A percentile compares a stretch with the other conserved stretches of the same genome.
Evolutionary conservation across 2,329 filamentous ascomycete genomes (phyloP).

Genomic region (Emydomyces testavorans): DNA sequence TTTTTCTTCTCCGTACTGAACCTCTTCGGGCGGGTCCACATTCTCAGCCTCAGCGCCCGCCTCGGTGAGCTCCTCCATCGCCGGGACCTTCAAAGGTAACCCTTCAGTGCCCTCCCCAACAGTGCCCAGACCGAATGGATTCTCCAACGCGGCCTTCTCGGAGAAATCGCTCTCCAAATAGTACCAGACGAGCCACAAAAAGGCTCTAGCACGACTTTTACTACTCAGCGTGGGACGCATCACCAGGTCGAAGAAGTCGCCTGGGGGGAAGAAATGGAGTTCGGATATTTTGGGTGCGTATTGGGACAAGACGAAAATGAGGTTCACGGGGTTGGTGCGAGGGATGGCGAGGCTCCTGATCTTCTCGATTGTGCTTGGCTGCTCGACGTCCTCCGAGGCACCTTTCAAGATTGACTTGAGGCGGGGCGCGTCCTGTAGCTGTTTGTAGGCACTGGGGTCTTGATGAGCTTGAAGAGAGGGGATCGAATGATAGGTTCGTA

Average conservation of each 20-base stretch:
- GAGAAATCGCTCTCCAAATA: slow-evolving; percentile 95
- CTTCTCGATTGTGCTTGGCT: slow-evolving; percentile 72
- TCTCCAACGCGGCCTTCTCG: slow-evolving; percentile 72
- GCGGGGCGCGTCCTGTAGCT: slow-evolving; percentile 88
- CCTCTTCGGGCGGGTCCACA: slow-evolving; percentile 39
- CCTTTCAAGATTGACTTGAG: slow-evolving; percentile 96
- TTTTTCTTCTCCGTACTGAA: slow-evolving; percentile 40
- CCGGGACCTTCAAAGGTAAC: slow-evolving; percentile 38
- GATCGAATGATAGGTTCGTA: slow-evolving; percentile 95
- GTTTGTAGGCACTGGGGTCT: slow-evolving; percentile 93
- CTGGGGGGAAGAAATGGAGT: slow-evolving; percentile 70
- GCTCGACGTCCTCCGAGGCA: slow-evolving; percentile 78
- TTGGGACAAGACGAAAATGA: slow-evolving; percentile 88
- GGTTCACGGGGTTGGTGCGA: slow-evolving; percentile 92
- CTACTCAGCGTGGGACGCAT: slow-evolving; percentile 82
- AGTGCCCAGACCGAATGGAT: slow-evolving; percentile 63
- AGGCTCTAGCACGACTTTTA: slow-evolving; percentile 69
- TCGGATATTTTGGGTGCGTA: slow-evolving; percentile 87
- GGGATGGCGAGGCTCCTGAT: slow-evolving; percentile 58
- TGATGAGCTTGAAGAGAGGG: slow-evolving; percentile 90
- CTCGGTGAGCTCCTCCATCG: slow-evolving; percentile 38
- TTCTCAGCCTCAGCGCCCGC: slow-evolving; percentile 42
- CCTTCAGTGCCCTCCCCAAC: slow-evolving; percentile 35
- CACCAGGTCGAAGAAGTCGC: slow-evolving; percentile 92
- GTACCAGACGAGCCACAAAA: slow-evolving; percentile 98